Evolutionary conservation across 371 early-diverging fungal species (phyloP), one percentile per base, ranked within the genome.

Genomic region (Smittium mucronatum): DNA sequence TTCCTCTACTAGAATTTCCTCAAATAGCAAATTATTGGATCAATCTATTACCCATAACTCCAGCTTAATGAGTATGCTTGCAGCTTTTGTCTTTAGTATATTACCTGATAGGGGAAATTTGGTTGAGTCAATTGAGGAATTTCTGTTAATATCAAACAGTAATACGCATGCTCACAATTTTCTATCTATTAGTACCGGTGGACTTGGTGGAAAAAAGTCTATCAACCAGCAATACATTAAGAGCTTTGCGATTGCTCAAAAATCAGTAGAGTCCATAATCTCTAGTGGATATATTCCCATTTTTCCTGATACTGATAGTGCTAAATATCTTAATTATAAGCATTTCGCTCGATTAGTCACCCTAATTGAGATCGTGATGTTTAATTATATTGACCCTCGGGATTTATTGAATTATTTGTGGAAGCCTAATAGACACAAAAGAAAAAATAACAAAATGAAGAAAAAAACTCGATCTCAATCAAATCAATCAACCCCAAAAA

Each of bases 381-480:
- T 64, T 64, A 64, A 64, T 5, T 26, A 64, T 33, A 64, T 64
- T 26, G 16, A 21, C 2, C 36, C 64, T 31, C 64, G 64, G 5
- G 64, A 64, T 33, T 36, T 64, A 33, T 33, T 64, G 5, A 64
- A 64, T 26, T 64, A 64, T 64, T 36, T 64, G 26, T 64, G 64
- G 64, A 15, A 64, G 16, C 64, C 64, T 5, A 34, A 25, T 29
- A 16, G 33, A 26, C 64, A 64, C 36, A 64, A 64, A 26, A 5
- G 64, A 31, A 8, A 2, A 17, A 64, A 11, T 16, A 33, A 26
- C 31, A 16, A 11, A 2, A 21, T 16, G 5, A 61, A 11, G 15
- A 30, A 30, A 61, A 61, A 5, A 61, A 11, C 32, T 11, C 5
- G 16, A 5, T 28, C 28, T n/a, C 5, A 47, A 21, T 47, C 47